Percentiles rank a stretch among this genome's conserved stretches.
phyloP scores from a whole-genome alignment of 352 stramenopile genomes.

The Globisporangium ultimum region DNA sequence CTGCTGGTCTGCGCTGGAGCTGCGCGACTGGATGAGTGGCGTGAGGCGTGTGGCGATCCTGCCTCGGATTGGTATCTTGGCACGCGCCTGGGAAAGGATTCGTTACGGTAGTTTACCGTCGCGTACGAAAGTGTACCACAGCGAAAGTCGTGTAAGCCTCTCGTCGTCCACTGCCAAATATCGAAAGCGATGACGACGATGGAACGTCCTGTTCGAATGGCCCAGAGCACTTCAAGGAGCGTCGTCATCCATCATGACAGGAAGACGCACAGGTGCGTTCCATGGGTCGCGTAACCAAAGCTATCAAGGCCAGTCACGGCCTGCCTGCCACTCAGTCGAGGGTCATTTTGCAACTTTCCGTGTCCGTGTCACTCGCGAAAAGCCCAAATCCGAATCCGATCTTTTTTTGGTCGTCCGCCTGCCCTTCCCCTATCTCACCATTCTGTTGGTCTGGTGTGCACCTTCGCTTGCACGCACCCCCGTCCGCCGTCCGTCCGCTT shows the following conservation, averaged over 20 bases:
- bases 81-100: constrained; percentile 6
- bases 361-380: neutral
- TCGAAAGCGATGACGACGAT: neutral
- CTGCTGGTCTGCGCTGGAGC: constrained; percentile 1
- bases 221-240: neutral
- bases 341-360: constrained; percentile 3
- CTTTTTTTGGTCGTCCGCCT: constrained; percentile 2
- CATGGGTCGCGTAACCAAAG: too few relatives aligned
- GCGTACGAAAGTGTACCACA: neutral
- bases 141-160: neutral
- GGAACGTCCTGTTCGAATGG: neutral
- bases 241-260: neutral
- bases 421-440: neutral
- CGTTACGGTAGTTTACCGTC: neutral
- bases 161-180: neutral
- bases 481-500: neutral
- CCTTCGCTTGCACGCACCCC: constrained; percentile 1
- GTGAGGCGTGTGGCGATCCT: neutral
- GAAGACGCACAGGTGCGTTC: neutral
- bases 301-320: too few relatives aligned
- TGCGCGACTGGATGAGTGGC: constrained; percentile 3
- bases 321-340: too few relatives aligned
- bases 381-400: neutral
- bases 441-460: constrained; percentile 1
- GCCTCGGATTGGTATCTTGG: constrained; percentile 5